These are phyloP conservation scores for Phaeosphaeriaceae sp. DNA, from an alignment of 2,329 filamentous ascomycete species.

Conservation along the genomic window DNA sequence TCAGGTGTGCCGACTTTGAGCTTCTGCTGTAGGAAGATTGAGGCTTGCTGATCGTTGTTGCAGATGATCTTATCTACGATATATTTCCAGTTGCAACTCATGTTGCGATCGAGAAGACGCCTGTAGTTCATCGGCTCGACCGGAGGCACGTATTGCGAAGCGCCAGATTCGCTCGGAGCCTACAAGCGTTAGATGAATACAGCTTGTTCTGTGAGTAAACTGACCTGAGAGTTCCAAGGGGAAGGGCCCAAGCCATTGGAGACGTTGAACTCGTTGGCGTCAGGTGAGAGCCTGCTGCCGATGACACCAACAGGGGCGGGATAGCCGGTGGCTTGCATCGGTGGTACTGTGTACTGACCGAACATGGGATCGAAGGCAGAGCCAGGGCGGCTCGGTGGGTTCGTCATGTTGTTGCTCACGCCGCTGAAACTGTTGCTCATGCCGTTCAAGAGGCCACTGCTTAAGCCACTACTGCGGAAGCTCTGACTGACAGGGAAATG, in stretches of 20 bases:
- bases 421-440: constrained; percentile 21
- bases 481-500: constrained; percentile 47
- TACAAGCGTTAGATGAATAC: constrained; percentile 21
- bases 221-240: constrained; percentile 51
- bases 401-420: constrained; percentile 27
- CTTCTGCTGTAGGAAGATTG: constrained; percentile 98
- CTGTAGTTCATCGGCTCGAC: constrained; percentile 96
- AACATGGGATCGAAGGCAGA: constrained; percentile 48
- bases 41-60: constrained; percentile 98
- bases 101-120: constrained; percentile 90
- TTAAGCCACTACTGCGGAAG: constrained; percentile 33
- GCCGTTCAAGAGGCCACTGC: constrained; percentile 18
- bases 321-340: constrained; percentile 38
- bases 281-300: constrained; percentile 53
- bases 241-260: constrained; percentile 37
- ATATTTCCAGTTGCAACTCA: constrained; percentile 99
- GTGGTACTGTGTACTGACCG: constrained; percentile 41
- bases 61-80: constrained; percentile 99
- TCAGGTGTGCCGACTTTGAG: constrained; percentile 94
- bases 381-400: constrained; percentile 45
- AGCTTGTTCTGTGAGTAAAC: not conserved
- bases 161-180: constrained; percentile 35
- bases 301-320: constrained; percentile 48
- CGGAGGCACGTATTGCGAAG: constrained; percentile 77
- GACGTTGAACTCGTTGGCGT: constrained; percentile 55